These are phyloP conservation scores for Populus hybrid DNA, from an alignment of 441 rosid species.

Conservation along the genomic window DNA sequence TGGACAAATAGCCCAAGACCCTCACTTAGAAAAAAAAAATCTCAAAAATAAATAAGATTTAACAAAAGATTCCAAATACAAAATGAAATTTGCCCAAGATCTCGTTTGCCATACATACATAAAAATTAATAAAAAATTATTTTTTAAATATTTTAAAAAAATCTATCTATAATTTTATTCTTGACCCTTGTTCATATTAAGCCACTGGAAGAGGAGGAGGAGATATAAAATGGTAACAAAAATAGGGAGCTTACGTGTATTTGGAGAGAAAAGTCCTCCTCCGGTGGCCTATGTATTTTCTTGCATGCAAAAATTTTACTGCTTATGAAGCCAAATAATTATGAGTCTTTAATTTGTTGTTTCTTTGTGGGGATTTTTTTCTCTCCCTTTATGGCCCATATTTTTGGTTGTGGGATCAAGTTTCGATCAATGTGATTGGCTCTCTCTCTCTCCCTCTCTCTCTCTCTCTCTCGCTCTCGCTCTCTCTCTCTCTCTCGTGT, in stretches of 20 bases:
- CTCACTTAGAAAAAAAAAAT: too few relatives aligned
- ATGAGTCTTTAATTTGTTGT: slow-evolving; percentile 28
- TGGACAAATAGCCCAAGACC: too few relatives aligned
- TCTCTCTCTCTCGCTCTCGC: slow-evolving; percentile 9
- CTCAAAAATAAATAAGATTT: too few relatives aligned
- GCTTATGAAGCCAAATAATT: slow-evolving; percentile 29
- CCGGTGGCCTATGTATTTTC: slow-evolving; percentile 6
- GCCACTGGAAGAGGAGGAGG: background rate
- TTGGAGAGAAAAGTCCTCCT: slow-evolving; percentile 1
- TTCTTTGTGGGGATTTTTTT: slow-evolving; percentile 31
- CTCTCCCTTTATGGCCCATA: slow-evolving; percentile 29
- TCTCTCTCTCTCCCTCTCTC: background rate
- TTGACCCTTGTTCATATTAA: too few relatives aligned
- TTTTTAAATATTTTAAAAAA: too few relatives aligned
- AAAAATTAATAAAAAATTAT: too few relatives aligned
- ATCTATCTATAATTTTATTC: too few relatives aligned
- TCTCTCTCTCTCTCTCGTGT: background rate
- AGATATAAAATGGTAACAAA: slow-evolving; percentile 17
- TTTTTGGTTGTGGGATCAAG: slow-evolving; percentile 41
- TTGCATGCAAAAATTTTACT: slow-evolving; percentile 34
- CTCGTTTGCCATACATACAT: too few relatives aligned
- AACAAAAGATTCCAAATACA: too few relatives aligned
- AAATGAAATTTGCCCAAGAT: too few relatives aligned
- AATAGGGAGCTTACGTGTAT: slow-evolving; percentile 26
- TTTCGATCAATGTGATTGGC: slow-evolving; percentile 33